Conservation (phyloP, 2,329 filamentous ascomycete genomes). For the Trichoderma sp. region DNA sequence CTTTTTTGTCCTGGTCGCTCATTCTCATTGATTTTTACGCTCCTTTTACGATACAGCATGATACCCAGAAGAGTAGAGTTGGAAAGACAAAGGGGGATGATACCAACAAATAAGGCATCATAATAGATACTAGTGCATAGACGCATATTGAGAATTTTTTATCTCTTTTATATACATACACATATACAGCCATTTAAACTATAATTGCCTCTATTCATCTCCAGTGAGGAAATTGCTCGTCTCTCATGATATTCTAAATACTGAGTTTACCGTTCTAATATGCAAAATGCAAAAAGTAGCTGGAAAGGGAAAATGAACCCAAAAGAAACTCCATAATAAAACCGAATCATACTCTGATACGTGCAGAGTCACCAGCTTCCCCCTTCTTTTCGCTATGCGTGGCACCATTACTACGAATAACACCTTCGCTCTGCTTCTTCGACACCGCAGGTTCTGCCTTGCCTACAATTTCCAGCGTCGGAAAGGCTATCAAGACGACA, state of each 20-base stretch:
- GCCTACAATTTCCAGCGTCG: slow-evolving; percentile 52
- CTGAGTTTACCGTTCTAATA: not conserved
- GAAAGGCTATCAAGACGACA: slow-evolving; percentile 47
- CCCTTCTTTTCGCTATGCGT: not conserved
- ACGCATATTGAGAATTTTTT: not conserved
- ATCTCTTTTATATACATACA: not conserved
- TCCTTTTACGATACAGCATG: slow-evolving; percentile 16
- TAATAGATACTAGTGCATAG: not conserved
- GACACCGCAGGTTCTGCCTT: slow-evolving; percentile 28
- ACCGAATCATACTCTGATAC: not conserved
- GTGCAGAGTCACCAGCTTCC: not conserved
- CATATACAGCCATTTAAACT: not conserved
- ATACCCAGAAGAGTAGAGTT: slow-evolving; percentile 8
- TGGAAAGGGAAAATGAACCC: too few species aligned
- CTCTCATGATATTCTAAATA: not conserved
- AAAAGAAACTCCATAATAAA: not conserved
- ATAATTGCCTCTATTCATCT: not conserved
- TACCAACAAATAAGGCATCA: not conserved
- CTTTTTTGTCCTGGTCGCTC: not conserved
- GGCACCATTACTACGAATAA: not conserved
- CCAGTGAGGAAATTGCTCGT: not conserved
- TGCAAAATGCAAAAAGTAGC: not conserved
- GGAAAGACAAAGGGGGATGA: not conserved
- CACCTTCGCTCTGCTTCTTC: slow-evolving; percentile 12
- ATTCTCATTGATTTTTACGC: not conserved